Percentiles rank a stretch among this genome's conserved stretches.
Evolutionary conservation across 2,329 filamentous ascomycete genomes (phyloP).

Genomic region (Orbilia javanica): DNA sequence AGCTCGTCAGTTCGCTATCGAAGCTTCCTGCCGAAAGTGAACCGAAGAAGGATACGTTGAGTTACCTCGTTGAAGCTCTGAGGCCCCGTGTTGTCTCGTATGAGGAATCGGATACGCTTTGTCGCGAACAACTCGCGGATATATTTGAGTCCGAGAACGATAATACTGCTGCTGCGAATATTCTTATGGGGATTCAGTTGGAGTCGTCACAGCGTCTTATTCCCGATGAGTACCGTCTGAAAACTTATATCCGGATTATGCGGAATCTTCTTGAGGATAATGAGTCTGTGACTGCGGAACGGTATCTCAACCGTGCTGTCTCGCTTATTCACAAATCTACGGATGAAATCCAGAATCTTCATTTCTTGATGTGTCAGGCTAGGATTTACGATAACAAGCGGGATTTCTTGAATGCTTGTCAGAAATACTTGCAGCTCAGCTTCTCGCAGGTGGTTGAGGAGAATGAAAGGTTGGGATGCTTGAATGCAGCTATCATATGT

Average conservation of each 20-base stretch:
- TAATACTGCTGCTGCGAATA: conserved; percentile 80
- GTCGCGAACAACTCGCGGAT: conserved; percentile 84
- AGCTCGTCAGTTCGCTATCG: conserved; percentile 75
- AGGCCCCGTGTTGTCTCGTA: conserved; percentile 78
- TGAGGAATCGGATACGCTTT: conserved; percentile 83
- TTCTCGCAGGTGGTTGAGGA: conserved; percentile 83
- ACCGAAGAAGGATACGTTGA: conserved; percentile 80
- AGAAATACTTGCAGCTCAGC: conserved; percentile 89
- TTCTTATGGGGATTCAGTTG: conserved; percentile 84
- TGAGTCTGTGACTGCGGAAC: conserved; percentile 85
- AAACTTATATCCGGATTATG: conserved; percentile 92
- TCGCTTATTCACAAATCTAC: conserved; percentile 84
- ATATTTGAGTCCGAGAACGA: conserved; percentile 87
- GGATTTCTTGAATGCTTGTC: conserved; percentile 86
- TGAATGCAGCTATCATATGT: conserved; percentile 89
- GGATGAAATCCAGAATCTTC: conserved; percentile 79
- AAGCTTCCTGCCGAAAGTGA: conserved; percentile 72
- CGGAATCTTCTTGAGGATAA: conserved; percentile 94
- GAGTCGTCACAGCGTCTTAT: conserved; percentile 89
- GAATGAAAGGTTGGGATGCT: conserved; percentile 84
- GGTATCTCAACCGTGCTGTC: conserved; percentile 93
- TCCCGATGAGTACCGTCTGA: conserved; percentile 82
- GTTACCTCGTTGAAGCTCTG: conserved; percentile 78
- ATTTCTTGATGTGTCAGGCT: conserved; percentile 91
- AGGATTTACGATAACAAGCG: conserved; percentile 92